phyloP scores from a whole-genome alignment of 176 grass and related monocot genomes.

The Cenchrus americanus region DNA sequence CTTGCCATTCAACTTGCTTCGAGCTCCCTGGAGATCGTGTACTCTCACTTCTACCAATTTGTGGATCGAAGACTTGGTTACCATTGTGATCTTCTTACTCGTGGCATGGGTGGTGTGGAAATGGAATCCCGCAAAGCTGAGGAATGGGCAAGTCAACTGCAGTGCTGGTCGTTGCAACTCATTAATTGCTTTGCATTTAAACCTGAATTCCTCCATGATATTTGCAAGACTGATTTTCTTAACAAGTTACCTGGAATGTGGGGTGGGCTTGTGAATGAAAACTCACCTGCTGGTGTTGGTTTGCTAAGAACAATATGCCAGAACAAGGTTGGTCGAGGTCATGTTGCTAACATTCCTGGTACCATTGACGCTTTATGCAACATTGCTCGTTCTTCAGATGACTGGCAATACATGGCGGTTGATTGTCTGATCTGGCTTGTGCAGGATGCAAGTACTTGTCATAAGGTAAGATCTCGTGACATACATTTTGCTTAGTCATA shows the following conservation, averaged over 20 bases:
- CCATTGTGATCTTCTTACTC: conserved; percentile 96
- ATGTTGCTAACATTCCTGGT: conserved; percentile 77
- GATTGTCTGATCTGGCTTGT: conserved; percentile 97
- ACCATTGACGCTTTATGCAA: conserved; percentile 89
- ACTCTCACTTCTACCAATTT: conserved; percentile 95
- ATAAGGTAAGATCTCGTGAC: conserved; percentile 70
- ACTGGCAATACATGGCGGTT: conserved; percentile 99
- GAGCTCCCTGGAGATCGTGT: conserved; percentile 96
- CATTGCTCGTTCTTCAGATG: conserved; percentile 97
- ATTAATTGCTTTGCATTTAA: conserved; percentile 99
- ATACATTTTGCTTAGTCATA: background rate
- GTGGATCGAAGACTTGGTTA: conserved; percentile 88
- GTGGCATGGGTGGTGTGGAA: conserved; percentile 96
- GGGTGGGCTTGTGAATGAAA: conserved; percentile 98
- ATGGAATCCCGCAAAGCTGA: conserved; percentile 99
- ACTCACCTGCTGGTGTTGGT: conserved; percentile 94
- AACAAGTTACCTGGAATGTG: conserved; percentile 95
- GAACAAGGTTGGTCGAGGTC: conserved; percentile 75
- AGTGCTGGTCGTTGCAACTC: conserved; percentile 99
- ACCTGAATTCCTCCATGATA: conserved; percentile 89
- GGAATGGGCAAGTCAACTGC: conserved; percentile 99
- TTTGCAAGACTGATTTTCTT: conserved; percentile 90
- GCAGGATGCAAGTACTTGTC: conserved; percentile 82
- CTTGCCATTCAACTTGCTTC: conserved; percentile 93
- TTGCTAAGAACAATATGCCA: conserved; percentile 95